A percentile compares a stretch with the other conserved stretches of the same genome.
Evolutionary conservation across 257 asterid species (phyloP).

Genomic region (Forsythia viridissima): DNA sequence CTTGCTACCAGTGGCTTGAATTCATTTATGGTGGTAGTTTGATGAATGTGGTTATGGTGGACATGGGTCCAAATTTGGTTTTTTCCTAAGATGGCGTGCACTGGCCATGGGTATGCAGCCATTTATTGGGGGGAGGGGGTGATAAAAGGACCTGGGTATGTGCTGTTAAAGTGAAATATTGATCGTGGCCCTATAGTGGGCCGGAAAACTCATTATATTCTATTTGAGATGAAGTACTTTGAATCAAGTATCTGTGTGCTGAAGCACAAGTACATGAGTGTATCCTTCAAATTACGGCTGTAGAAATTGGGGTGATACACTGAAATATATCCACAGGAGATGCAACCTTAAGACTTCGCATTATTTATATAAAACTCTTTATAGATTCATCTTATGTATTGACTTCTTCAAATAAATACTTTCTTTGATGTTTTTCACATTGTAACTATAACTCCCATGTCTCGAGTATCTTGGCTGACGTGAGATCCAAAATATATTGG

Average conservation of each 20-base stretch:
- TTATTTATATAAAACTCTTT: too few species aligned
- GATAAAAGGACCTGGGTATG: too few species aligned
- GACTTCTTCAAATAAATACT: neutral
- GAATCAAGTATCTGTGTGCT: too few species aligned
- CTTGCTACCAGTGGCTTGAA: neutral
- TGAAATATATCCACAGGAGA: neutral
- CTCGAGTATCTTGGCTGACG: slow-evolving; percentile 5
- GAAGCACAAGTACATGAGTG: neutral
- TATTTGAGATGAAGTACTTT: too few species aligned
- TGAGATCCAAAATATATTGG: slow-evolving; percentile 1
- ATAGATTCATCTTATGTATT: neutral
- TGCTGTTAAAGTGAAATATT: too few species aligned
- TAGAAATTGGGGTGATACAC: neutral
- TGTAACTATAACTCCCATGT: slow-evolving; percentile 10
- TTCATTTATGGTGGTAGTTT: neutral
- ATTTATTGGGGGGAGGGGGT: too few species aligned
- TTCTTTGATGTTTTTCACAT: neutral
- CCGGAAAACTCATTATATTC: too few species aligned
- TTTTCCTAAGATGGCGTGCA: too few species aligned
- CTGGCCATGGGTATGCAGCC: too few species aligned
- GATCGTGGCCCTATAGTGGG: too few species aligned
- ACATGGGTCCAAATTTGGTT: neutral
- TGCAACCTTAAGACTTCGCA: neutral
- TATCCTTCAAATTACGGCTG: neutral
- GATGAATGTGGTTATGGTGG: neutral